Evolutionary conservation across 768 basidiomycete species (phyloP), one percentile per base, ranked within the genome.

Genomic region (Lactarius hengduanensis): DNA sequence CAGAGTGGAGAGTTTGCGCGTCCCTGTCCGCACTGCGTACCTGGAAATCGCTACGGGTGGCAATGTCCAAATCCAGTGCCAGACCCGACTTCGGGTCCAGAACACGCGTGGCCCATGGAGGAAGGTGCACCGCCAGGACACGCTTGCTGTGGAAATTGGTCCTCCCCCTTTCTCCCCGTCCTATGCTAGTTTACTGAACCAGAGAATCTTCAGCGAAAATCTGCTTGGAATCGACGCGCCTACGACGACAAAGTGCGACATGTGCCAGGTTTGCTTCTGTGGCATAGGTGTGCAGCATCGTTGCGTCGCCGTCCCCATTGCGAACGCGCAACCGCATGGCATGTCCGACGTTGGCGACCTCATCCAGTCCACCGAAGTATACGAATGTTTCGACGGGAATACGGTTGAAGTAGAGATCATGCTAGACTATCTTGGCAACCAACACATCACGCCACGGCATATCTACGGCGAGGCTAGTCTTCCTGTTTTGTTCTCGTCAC

Each of bases 131-230:
- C 92, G 2, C 89, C 90, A 0, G 92, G 91, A 22, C 92, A 94
- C 69, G 86, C 78, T 13, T 84, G 86, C 71, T 94, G 92, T 69
- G 92, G 90, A 36, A 91, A 92, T 72, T 94, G 92, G 90, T 90
- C 72, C 60, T 82, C 71, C n/a, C 36, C 4, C 38, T 28, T 6
- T 40, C 22, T 61, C 10, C 6, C 15, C 1, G 4, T 7, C 20
- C 22, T 32, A 7, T 40, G 22, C 68, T 28, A 59, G 13, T 6
- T 30, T 18, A 45, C 61, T 50, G 11, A 26, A 69, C 18, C 62
- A 43, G 65, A 45, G 30, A 59, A 57, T 26, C 34, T 63, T 45
- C 59, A 92, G 91, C 72, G 92, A 93, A 76, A 91, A 84, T 72
- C 73, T 92, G 5, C 83, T 92, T 30, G 90, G 90, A 32, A 76